phyloP scores from a whole-genome alignment of 1,284 basidiomycete genomes.

The Rhizoctonia solani region DNA sequence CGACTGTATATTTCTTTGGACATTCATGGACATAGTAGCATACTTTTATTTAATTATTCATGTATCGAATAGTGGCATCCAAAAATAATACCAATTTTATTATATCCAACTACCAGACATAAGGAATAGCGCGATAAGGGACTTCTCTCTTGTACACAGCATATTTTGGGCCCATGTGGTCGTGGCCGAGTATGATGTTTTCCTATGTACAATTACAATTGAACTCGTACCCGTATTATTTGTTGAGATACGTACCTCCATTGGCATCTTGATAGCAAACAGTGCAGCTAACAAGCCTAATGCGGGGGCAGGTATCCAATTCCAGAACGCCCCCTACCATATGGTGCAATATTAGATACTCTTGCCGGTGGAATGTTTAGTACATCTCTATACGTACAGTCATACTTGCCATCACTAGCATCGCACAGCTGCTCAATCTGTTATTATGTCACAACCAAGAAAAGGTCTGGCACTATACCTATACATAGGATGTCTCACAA shows the following conservation, averaged over 20 bases:
- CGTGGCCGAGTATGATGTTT: conserved; percentile 1
- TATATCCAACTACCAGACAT: conserved; percentile 17
- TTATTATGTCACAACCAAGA: background rate
- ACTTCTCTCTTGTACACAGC: background rate
- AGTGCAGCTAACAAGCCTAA: background rate
- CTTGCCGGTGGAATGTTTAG: background rate
- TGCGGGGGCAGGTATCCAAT: conserved; percentile 5
- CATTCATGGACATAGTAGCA: conserved; percentile 1
- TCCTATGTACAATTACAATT: background rate
- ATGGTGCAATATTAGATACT: background rate
- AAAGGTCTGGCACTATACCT: background rate
- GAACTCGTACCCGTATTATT: background rate
- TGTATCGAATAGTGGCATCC: conserved; percentile 28
- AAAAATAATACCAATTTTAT: background rate
- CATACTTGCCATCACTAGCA: background rate
- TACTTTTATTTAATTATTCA: conserved; percentile 4
- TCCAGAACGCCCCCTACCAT: conserved; percentile 17
- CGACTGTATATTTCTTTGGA: background rate
- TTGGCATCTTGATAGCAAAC: conserved; percentile 22
- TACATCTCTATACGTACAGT: background rate
- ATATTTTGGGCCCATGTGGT: background rate
- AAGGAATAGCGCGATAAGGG: conserved; percentile 8
- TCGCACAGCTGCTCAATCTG: background rate
- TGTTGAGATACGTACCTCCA: conserved; percentile 1
- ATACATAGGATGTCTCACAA: conserved; percentile 21